Conservation (phyloP, 2,329 filamentous ascomycete species). For the Domatiomyces catenatus region DNA sequence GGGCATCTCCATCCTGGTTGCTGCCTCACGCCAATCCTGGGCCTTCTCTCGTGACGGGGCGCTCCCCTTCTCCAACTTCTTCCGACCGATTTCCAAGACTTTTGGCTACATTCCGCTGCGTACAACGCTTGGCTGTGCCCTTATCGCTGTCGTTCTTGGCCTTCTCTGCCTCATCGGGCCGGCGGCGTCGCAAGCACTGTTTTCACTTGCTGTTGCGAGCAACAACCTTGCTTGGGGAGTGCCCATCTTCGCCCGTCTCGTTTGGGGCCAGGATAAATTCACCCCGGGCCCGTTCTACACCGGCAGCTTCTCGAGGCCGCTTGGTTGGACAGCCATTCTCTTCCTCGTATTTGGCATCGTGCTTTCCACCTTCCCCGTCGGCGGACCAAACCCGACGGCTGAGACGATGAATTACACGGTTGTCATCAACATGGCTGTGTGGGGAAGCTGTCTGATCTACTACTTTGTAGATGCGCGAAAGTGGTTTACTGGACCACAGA, state of each 20-base stretch:
- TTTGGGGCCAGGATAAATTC: constrained; percentile 45
- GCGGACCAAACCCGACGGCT: constrained; percentile 38
- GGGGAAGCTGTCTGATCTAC: constrained; percentile 41
- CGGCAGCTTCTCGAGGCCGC: constrained; percentile 36
- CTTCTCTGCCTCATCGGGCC: constrained; percentile 43
- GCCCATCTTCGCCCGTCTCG: constrained; percentile 42
- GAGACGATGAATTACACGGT: constrained; percentile 48
- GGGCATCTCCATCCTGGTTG: constrained; percentile 30
- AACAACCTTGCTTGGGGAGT: constrained; percentile 47
- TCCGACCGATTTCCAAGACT: constrained; percentile 39
- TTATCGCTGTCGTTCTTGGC: constrained; percentile 38
- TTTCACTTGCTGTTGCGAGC: constrained; percentile 44
- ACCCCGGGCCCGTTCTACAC: constrained; percentile 45
- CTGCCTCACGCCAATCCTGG: constrained; percentile 46
- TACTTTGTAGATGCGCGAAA: constrained; percentile 43
- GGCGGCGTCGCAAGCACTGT: constrained; percentile 43
- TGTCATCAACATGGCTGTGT: constrained; percentile 45
- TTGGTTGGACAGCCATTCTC: constrained; percentile 38
- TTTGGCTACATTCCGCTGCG: constrained; percentile 45
- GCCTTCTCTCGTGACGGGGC: constrained; percentile 49
- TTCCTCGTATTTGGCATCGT: constrained; percentile 43
- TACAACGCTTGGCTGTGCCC: constrained; percentile 39
- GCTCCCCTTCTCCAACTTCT: constrained; percentile 43
- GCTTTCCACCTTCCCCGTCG: constrained; percentile 43
- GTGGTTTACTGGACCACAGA: constrained; percentile 46